Percentiles rank a stretch among this genome's conserved stretches.
Conservation (phyloP, 148 eudicot genomes). For the Talinum fruticosum region DNA sequence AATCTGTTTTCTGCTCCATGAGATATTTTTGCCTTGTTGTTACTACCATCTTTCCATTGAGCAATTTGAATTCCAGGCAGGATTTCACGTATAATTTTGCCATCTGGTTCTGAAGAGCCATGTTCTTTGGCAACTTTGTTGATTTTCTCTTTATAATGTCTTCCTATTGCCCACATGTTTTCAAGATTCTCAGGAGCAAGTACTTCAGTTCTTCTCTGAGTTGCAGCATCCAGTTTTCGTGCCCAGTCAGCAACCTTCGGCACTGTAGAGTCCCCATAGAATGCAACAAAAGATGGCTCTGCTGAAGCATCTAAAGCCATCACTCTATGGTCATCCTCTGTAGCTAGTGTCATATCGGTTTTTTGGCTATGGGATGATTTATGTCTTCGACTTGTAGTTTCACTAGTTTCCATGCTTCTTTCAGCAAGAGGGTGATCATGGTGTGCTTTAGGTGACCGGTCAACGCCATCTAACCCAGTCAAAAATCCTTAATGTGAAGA, state of each 20-base stretch:
- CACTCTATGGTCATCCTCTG: slow-evolving; percentile 29
- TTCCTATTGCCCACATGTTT: slow-evolving; percentile 94
- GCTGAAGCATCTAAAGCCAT: slow-evolving; percentile 35
- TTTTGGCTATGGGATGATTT: slow-evolving; percentile 31
- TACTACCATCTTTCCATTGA: slow-evolving; percentile 14
- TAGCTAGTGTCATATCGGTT: slow-evolving; percentile 29
- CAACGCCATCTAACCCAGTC: slow-evolving; percentile 40
- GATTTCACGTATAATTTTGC: slow-evolving; percentile 29
- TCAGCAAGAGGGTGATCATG: slow-evolving; percentile 33
- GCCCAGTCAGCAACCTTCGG: slow-evolving; percentile 75
- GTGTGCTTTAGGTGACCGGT: slow-evolving; percentile 41
- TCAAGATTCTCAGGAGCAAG: slow-evolving; percentile 97
- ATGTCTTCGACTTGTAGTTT: slow-evolving; percentile 26
- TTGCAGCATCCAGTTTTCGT: slow-evolving; percentile 78
- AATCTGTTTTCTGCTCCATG: slow-evolving; percentile 26
- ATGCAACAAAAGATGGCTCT: slow-evolving; percentile 26
- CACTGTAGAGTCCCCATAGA: slow-evolving; percentile 41
- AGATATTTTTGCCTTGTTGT: slow-evolving; percentile 23
- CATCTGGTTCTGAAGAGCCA: slow-evolving; percentile 36
- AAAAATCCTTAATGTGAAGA: slow-evolving; percentile 51
- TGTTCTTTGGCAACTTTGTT: slow-evolving; percentile 42
- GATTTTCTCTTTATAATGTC: slow-evolving; percentile 73
- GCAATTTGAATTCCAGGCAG: slow-evolving; percentile 27
- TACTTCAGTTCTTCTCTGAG: slow-evolving; percentile 91
- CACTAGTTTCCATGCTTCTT: slow-evolving; percentile 30